Conservation (phyloP, 371 early-diverging fungal genomes). For the Lichtheimia corymbifera region DNA sequence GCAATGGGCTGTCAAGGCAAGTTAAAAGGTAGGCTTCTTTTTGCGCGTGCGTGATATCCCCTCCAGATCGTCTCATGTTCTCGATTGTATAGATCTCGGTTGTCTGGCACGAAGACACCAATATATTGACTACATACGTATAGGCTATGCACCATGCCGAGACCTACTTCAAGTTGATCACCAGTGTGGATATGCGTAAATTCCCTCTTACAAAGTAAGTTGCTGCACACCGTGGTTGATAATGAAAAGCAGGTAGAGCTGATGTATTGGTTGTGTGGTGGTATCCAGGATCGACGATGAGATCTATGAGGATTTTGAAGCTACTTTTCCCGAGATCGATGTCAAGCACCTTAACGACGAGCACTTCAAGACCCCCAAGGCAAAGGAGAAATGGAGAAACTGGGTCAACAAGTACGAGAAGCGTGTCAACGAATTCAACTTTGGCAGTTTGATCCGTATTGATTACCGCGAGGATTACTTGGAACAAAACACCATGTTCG, state of each 20-base stretch:
- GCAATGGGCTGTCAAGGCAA: slow-evolving; percentile 90
- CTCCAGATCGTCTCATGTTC: too few species aligned
- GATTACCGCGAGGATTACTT: slow-evolving; percentile 77
- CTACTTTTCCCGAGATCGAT: slow-evolving; percentile 75
- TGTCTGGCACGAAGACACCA: neutral
- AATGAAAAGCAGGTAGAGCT: neutral
- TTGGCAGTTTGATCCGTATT: slow-evolving; percentile 86
- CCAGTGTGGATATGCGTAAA: slow-evolving; percentile 63
- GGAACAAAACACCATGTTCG: slow-evolving; percentile 86
- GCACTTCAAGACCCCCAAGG: slow-evolving; percentile 75
- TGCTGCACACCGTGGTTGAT: too few species aligned
- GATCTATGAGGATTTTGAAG: slow-evolving; percentile 74
- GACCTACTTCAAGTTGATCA: slow-evolving; percentile 83
- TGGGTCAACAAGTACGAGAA: slow-evolving; percentile 86
- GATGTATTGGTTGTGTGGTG: too few species aligned
- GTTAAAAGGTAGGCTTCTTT: slow-evolving; percentile 5
- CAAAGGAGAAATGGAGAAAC: slow-evolving; percentile 88
- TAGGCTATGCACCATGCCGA: slow-evolving; percentile 92
- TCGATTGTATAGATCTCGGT: neutral
- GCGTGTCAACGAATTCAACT: slow-evolving; percentile 85
- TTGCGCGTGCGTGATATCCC: neutral
- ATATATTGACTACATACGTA: neutral
- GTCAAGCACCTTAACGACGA: slow-evolving; percentile 63
- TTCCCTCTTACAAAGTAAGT: slow-evolving; percentile 80
- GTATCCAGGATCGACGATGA: slow-evolving; percentile 76